Base-by-base conservation (phyloP, 495 filamentous ascomycete genomes). In the Annulohypoxylon moriforme region DNA sequence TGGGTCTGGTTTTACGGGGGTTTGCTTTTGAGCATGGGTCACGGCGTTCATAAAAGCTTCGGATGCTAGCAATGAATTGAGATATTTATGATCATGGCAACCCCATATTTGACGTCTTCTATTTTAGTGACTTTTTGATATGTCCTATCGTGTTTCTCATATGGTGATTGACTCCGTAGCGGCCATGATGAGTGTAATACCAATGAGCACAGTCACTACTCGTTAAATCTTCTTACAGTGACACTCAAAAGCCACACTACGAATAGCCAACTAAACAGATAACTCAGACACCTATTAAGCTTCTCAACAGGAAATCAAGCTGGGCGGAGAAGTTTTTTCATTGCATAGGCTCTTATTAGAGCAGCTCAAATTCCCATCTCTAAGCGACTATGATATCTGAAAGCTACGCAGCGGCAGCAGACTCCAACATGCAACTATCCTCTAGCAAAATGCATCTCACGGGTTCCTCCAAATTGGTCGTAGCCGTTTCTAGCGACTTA, bases 21-120 rank as follows among this genome's bases (percentile, higher is more conserved):
- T 73, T 76, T 78, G 72, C 71, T 75, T 72, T 57, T 66, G 42
- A 63, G 78, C 79, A 83, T 80, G 79, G 81, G 70, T 72, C 74
- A 69, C 75, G 79, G 78, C 78, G 76, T 81, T 77, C 66, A 72
- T 70, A 75, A 74, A 72, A 73, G 68, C 61, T 76, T 72, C 76
- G 74, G 76, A 71, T 72, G 59, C 70, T 72, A 72, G 33, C 74
- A 74, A 76, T 76, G 74, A 78, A 78, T 74, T 78, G 76, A 78
- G 64, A 72, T 44, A 72, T 75, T 74, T 60, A 78, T 73, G 76
- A 78, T 71, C 60, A 72, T 69, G 69, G 68, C 73, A 71, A 74
- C 70, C 66, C 65, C 61, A 67, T 66, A 69, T 18, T 46, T 36
- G 3, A 29, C 20, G n/a, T 67, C 27, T 56, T 33, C 29, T n/a